Evolutionary conservation across 2,329 filamentous ascomycete genomes (phyloP), one percentile per base, ranked within the genome.

Genomic region (Aspergillus aculeatinus): DNA sequence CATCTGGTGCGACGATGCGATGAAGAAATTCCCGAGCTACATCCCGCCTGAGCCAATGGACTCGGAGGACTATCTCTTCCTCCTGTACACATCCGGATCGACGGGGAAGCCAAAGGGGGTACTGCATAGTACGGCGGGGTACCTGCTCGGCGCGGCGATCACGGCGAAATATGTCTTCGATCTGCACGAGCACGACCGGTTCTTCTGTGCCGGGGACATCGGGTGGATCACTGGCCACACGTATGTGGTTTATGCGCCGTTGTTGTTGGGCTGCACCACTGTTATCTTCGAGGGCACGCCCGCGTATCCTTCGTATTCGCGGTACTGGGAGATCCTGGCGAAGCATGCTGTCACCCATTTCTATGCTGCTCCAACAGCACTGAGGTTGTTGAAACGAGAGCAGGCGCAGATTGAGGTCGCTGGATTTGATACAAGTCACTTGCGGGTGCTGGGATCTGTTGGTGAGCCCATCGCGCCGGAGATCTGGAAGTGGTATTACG

Each of bases 141-240:
- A 96, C 75, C 85, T 97, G 16, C 79, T 96, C 12, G 93, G 94
- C 59, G 91, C 91, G 52, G 92, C 93, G 31, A 83, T 88, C 66
- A 96, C 93, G 19, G 92, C 91, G 78, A 97, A 96, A 79, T 96
- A 97, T 76, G 92, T 96, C 62, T 97, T 97, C 73, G 93, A 97
- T 76, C 94, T 98, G 65, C 25, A 47, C 21, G 87, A 92, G 63
- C 86, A 88, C 50, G 93, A 97, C 76, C 85, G 85, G 62, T 96
- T 93, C 84, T 97, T 97, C 83, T 96, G 93, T 70, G 93, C 92
- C 74, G 93, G 93, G 74, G 94, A 97, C 71, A 92, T 97, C 50
- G 94, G 94, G 65, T 98, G 94, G 94, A 96, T 98, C 75, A 97
- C 93, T 27, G 94, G 94, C 16, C 94, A 97, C 79, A 95, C 92